Conservation (phyloP, 108 stramenopile genomes). For the Phaeodactylum tricornutum region DNA sequence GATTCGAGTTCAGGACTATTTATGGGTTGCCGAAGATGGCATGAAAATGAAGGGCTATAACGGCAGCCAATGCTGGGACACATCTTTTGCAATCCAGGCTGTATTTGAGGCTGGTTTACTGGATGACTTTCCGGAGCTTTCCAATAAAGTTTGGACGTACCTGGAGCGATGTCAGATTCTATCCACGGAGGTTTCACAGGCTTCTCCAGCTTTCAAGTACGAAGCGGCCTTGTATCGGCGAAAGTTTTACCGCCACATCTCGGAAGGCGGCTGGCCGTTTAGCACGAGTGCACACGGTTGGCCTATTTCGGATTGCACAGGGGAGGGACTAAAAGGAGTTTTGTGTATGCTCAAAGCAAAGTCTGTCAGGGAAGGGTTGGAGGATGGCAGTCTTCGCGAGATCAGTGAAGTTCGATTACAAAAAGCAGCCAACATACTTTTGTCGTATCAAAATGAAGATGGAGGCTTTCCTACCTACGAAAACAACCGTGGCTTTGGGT, state of each 20-base stretch:
- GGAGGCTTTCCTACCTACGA: constrained; percentile 98
- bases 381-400: constrained; percentile 22
- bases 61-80: constrained; percentile 97
- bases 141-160: constrained; percentile 63
- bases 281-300: constrained; percentile 96
- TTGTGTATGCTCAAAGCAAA: constrained; percentile 60
- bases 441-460: constrained; percentile 94
- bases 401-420: constrained; percentile 58
- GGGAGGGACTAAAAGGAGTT: constrained; percentile 89
- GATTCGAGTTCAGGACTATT: constrained; percentile 86
- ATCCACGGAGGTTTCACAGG: constrained; percentile 62
- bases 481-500: constrained; percentile 94
- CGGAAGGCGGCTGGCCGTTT: constrained; percentile 98
- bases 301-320: constrained; percentile 98
- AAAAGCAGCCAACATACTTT: constrained; percentile 78
- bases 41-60: constrained; percentile 99
- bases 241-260: constrained; percentile 87
- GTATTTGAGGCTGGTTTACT: constrained; percentile 69
- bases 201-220: constrained; percentile 61
- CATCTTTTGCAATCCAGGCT: constrained; percentile 93
- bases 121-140: constrained; percentile 65
- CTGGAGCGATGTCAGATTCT: constrained; percentile 84
- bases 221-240: constrained; percentile 66
- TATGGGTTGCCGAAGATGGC: constrained; percentile 99
- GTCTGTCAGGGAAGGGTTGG: constrained; percentile 33